A percentile compares a stretch with the other conserved stretches of the same genome.
Evolutionary conservation across 805 yeast species (phyloP).

Genomic region (Danielia oregonensis): DNA sequence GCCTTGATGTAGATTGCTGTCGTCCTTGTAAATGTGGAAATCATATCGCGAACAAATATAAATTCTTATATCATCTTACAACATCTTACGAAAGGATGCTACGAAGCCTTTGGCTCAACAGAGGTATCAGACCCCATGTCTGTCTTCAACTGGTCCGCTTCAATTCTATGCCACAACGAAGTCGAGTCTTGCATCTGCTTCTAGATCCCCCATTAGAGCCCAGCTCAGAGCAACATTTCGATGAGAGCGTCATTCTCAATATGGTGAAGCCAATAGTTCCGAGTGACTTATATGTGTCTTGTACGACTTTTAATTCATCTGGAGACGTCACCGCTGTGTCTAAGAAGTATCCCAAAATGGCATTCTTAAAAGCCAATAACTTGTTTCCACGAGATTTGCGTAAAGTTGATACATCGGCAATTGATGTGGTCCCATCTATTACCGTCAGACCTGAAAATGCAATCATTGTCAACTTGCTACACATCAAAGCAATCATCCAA

Average conservation of each 20-base stretch:
- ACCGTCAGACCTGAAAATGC: slow-evolving; percentile 72
- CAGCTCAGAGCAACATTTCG: neutral
- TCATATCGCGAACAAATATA: no score
- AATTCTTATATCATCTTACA: no score
- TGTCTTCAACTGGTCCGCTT: no score
- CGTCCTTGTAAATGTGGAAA: no score
- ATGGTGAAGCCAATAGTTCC: slow-evolving; percentile 43
- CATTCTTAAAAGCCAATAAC: slow-evolving; percentile 64
- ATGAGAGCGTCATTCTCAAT: slow-evolving; percentile 5
- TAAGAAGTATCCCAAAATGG: slow-evolving; percentile 67
- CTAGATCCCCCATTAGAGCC: slow-evolving; percentile 3
- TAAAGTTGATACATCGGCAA: slow-evolving; percentile 69
- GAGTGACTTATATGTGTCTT: slow-evolving; percentile 55
- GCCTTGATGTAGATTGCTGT: neutral
- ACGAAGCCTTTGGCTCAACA: no score
- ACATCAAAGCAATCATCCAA: slow-evolving; percentile 86
- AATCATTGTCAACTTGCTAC: slow-evolving; percentile 76
- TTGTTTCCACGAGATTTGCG: slow-evolving; percentile 84
- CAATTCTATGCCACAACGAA: neutral
- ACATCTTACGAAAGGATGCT: no score
- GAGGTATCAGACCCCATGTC: no score
- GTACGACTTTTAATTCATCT: slow-evolving; percentile 70
- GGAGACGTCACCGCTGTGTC: slow-evolving; percentile 73
- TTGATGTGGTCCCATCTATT: slow-evolving; percentile 86
- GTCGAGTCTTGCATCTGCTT: slow-evolving; percentile 6